Evolutionary conservation across 2,329 filamentous ascomycete species (phyloP), one percentile per base, ranked within the genome.

Genomic region (Malbranchea cinnamomea): DNA sequence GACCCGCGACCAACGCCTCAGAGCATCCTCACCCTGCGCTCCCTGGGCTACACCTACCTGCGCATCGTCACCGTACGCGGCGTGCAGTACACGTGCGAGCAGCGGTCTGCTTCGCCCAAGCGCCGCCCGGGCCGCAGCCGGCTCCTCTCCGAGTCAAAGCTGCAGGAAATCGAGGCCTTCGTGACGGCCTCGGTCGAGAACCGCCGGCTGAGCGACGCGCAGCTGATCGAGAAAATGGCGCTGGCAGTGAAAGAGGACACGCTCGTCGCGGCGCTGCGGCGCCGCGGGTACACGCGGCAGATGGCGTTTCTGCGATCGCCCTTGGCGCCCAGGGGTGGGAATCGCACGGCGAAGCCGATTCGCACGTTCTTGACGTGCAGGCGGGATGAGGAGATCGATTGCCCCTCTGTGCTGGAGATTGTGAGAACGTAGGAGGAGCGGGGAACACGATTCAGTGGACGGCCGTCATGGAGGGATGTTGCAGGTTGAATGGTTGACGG

Each of bases 1-100:
- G 8, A 39, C 36, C 12, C 37, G 41, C 14, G 41, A 43, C 29
- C 37, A 43, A 31, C 37, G 41, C 15, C 37, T 34, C 21, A 39
- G 42, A n/a, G n/a, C 22, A 41, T 43, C 33, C 39, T 43, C 8
- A 36, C 42, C 6, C 36, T 43, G 36, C 37, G 41, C 10, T 26
- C 29, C 17, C 29, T 42, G 2, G 39, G 33, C 19, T 35, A 42
- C 28, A 36, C 37, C 13, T 41, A 41, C 32, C 28, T 36, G 19
- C 28, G 36, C 13, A 42, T 42, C 30, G 24, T 40, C n/a, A 34
- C 39, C 20, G 28, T 36, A 14, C 32, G 33, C 26, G 37, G 36
- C 7, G 41, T 43, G 5, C 31, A 37, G 20, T 43, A 43, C 23
- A 41, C 39, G 16, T 41, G 35, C 31, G 28, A 37, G 19, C 32